Percentiles rank a stretch among this genome's conserved stretches.
phyloP scores from a whole-genome alignment of 148 eudicot genomes.

The Simmondsia chinensis region DNA sequence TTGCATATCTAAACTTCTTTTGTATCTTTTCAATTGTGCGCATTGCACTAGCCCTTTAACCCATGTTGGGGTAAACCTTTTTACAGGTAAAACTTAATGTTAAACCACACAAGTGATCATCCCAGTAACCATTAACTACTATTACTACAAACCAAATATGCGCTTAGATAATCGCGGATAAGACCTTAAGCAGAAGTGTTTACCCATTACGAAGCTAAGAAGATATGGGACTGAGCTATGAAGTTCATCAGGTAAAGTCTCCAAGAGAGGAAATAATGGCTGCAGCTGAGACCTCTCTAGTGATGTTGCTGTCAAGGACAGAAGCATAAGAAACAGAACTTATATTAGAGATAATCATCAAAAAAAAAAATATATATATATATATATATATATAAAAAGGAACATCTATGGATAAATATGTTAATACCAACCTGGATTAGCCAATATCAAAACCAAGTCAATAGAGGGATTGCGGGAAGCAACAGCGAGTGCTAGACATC shows the following conservation, averaged over 20 bases:
- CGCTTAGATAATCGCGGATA: too few relatives aligned
- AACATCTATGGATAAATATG: too few relatives aligned
- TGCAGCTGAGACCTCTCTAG: slow-evolving; percentile 76
- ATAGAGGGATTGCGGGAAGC: slow-evolving; percentile 80
- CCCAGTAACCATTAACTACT: too few relatives aligned
- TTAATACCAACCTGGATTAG: slow-evolving; percentile 78
- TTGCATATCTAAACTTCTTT: too few relatives aligned
- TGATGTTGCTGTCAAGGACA: slow-evolving; percentile 63
- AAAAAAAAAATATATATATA: neutral
- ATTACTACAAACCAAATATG: too few relatives aligned
- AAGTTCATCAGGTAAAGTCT: slow-evolving; percentile 60
- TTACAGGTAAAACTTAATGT: too few relatives aligned
- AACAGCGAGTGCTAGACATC: slow-evolving; percentile 85
- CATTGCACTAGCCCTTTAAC: too few relatives aligned
- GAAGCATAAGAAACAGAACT: slow-evolving; percentile 4
- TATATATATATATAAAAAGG: too few relatives aligned
- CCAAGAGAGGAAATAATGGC: slow-evolving; percentile 72
- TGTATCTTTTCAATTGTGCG: too few relatives aligned
- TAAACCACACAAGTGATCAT: too few relatives aligned
- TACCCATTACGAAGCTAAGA: slow-evolving; percentile 86
- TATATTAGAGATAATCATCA: neutral
- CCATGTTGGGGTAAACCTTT: too few relatives aligned
- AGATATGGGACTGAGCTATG: slow-evolving; percentile 73
- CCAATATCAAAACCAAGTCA: slow-evolving; percentile 74
- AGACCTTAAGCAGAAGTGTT: neutral